phyloP scores from a whole-genome alignment of 768 basidiomycete species.

The Boletus vermiculosoides region DNA sequence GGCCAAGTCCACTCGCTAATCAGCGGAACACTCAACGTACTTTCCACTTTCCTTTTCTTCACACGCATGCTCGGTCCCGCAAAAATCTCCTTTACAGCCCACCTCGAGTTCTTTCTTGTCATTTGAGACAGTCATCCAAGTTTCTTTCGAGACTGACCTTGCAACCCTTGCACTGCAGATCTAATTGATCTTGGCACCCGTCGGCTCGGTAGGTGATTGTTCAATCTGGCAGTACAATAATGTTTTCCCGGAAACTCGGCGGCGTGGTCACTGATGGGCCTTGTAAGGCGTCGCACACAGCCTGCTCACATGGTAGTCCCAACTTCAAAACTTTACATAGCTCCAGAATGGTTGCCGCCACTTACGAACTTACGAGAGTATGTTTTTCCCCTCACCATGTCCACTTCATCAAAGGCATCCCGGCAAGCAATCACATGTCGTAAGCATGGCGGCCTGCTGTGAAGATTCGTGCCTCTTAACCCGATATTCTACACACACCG shows the following conservation, averaged over 20 bases:
- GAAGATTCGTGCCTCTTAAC: background rate
- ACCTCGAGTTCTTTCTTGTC: background rate
- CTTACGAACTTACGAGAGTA: background rate
- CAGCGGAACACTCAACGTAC: background rate
- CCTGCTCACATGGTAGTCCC: background rate
- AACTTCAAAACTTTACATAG: background rate
- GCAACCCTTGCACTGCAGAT: background rate
- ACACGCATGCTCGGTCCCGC: slow-evolving; percentile 2
- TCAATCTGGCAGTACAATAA: background rate
- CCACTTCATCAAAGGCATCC: background rate
- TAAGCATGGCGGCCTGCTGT: background rate
- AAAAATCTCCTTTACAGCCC: background rate
- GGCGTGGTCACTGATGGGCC: background rate
- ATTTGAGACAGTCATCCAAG: background rate
- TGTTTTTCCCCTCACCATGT: background rate
- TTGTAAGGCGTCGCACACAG: slow-evolving; percentile 5
- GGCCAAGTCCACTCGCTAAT: too few relatives aligned
- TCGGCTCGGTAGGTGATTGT: background rate
- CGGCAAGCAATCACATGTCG: background rate
- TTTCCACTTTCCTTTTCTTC: background rate
- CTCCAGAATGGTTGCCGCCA: background rate
- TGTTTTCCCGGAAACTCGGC: background rate
- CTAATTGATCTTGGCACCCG: background rate
- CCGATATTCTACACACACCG: too few relatives aligned
- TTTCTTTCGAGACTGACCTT: background rate